These are phyloP conservation scores for Herpomyces periplanetae DNA, from an alignment of 2,329 filamentous ascomycete genomes.

Conservation along the genomic window DNA sequence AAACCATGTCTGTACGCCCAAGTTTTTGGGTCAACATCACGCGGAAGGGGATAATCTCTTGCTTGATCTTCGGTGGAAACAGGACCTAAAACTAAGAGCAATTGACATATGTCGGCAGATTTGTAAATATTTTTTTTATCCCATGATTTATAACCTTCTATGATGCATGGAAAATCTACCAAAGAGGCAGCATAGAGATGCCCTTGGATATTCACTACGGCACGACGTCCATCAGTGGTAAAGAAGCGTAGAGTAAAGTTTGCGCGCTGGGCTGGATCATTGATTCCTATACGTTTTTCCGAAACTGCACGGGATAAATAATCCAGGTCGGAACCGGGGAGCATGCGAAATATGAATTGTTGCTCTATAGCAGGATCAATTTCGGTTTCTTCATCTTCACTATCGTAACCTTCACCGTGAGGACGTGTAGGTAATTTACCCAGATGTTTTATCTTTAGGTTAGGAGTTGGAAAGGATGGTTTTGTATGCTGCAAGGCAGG, in stretches of 20 bases:
- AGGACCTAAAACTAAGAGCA: constrained; percentile 34
- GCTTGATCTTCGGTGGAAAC: constrained; percentile 18
- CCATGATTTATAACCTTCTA: constrained; percentile 76
- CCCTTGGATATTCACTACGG: constrained; percentile 25
- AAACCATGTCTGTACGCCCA: constrained; percentile 48
- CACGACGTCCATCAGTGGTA: constrained; percentile 18
- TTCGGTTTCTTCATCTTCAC: constrained; percentile 67
- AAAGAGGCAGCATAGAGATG: constrained; percentile 34
- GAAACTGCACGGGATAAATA: constrained; percentile 35
- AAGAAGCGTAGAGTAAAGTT: constrained; percentile 50
- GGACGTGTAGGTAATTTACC: constrained; percentile 26
- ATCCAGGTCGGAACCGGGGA: constrained; percentile 47
- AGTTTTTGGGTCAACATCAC: constrained; percentile 23
- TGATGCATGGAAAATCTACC: constrained; percentile 49
- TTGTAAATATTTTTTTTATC: constrained; percentile 61
- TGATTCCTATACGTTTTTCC: constrained; percentile 31
- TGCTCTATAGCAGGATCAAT: constrained; percentile 56
- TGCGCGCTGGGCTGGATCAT: constrained; percentile 21
- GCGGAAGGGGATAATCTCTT: constrained; percentile 18
- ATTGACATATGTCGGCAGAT: constrained; percentile 52
- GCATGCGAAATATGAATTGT: constrained; percentile 58
- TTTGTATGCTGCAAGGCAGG: no score
- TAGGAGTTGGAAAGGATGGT: constrained; percentile 3
- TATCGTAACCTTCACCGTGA: constrained; percentile 70
- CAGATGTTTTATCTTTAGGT: constrained; percentile 8